phyloP scores from a whole-genome alignment of 129 eudicot genomes.

The Flaveria sonorensis region DNA sequence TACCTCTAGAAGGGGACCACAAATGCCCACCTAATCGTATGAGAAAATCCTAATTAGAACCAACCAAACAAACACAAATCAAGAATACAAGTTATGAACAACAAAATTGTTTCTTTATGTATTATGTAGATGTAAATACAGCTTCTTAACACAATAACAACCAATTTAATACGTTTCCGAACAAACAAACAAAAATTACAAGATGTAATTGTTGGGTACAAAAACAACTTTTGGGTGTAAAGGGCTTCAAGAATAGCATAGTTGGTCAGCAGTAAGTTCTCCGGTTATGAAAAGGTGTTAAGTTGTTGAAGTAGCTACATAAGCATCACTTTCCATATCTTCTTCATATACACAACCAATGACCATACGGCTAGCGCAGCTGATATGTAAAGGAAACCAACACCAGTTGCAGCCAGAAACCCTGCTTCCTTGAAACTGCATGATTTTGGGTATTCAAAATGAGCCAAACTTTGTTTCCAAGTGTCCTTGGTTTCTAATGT shows the following conservation, averaged over 20 bases:
- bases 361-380: conserved; percentile 93
- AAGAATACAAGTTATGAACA: neutral
- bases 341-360: conserved; percentile 81
- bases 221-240: conserved; percentile 2
- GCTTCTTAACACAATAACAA: conserved; percentile 5
- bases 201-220: conserved; percentile 1
- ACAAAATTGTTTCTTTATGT: conserved; percentile 10
- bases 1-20: too few species aligned
- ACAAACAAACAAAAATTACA: conserved; percentile 7
- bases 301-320: conserved; percentile 38
- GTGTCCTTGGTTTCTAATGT: too few species aligned
- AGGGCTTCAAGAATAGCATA: conserved; percentile 20
- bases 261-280: conserved; percentile 26
- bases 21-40: too few species aligned
- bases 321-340: conserved; percentile 88
- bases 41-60: too few species aligned
- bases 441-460: conserved; percentile 7
- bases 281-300: conserved; percentile 4
- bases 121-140: neutral
- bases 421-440: conserved; percentile 72
- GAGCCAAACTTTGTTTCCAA: too few species aligned
- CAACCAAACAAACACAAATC: too few species aligned
- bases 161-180: neutral
- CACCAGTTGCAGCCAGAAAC: conserved; percentile 59
- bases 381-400: conserved; percentile 67